Conservation (phyloP, 1,284 basidiomycete genomes). For the Lentinus polychrous region DNA sequence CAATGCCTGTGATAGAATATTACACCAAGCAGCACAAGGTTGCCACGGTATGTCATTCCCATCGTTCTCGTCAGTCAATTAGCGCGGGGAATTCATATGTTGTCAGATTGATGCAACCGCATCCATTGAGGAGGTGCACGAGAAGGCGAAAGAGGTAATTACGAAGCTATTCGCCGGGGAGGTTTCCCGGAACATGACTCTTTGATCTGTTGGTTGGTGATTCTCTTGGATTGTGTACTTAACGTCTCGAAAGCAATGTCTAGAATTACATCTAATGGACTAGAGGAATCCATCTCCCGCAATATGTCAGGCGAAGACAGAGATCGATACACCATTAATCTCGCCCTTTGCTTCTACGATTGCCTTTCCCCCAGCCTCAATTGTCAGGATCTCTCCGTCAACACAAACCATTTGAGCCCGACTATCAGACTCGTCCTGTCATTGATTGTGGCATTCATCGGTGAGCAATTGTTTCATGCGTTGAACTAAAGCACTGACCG, state of each 20-base stretch:
- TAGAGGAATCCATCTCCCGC: not conserved
- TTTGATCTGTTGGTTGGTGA: constrained; percentile 8
- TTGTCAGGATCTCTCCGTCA: constrained; percentile 62
- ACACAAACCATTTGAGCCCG: constrained; percentile 63
- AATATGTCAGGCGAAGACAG: constrained; percentile 30
- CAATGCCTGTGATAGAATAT: constrained; percentile 94
- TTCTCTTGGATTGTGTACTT: not conserved
- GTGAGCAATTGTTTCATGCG: not conserved
- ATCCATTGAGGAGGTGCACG: constrained; percentile 71
- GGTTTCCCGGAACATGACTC: constrained; percentile 19
- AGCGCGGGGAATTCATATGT: constrained; percentile 3
- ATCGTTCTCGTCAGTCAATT: not conserved
- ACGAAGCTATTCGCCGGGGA: constrained; percentile 30
- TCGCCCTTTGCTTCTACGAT: constrained; percentile 35
- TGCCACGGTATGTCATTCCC: constrained; percentile 55
- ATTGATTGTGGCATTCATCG: constrained; percentile 4
- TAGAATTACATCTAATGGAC: not conserved
- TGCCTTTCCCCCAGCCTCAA: constrained; percentile 50
- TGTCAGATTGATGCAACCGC: constrained; percentile 72
- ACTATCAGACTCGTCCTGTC: constrained; percentile 48
- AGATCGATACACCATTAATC: constrained; percentile 30
- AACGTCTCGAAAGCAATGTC: not conserved
- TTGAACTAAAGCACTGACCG: constrained; percentile 40
- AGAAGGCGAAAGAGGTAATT: constrained; percentile 51
- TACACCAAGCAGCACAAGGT: constrained; percentile 74